Conservation (phyloP, 306 rosid species). For the Corylus heterophylla region DNA sequence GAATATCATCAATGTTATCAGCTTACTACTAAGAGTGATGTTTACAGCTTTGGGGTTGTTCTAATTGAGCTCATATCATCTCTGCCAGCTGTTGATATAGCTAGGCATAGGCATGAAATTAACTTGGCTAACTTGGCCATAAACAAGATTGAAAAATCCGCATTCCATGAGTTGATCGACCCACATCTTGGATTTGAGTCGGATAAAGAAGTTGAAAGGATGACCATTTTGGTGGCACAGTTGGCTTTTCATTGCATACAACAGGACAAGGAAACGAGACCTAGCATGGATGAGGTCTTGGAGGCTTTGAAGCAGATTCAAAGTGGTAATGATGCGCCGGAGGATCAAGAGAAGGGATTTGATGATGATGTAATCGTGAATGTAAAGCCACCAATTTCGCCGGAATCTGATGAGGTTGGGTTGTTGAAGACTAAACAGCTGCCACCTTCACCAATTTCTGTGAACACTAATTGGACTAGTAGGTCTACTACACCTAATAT, state of each 20-base stretch:
- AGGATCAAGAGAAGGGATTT: constrained; percentile 17
- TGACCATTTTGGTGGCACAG: constrained; percentile 52
- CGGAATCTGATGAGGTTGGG: constrained; percentile 39
- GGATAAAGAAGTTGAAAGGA: constrained; percentile 43
- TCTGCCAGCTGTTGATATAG: constrained; percentile 58
- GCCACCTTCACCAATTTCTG: constrained; percentile 42
- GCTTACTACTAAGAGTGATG: constrained; percentile 76
- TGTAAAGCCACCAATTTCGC: constrained; percentile 36
- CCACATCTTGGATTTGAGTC: constrained; percentile 54
- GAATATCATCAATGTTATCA: constrained; percentile 64
- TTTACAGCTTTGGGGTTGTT: constrained; percentile 73
- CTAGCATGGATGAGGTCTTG: constrained; percentile 65
- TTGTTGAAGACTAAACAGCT: constrained; percentile 25
- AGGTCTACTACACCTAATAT: constrained; percentile 34
- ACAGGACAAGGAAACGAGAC: constrained; percentile 64
- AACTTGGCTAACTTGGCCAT: constrained; percentile 54
- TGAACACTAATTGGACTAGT: constrained; percentile 46
- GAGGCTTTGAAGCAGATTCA: constrained; percentile 43
- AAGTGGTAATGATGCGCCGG: constrained; percentile 30
- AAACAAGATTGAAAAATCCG: constrained; percentile 44
- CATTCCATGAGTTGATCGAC: constrained; percentile 51
- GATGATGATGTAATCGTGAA: constrained; percentile 9
- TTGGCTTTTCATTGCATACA: constrained; percentile 72
- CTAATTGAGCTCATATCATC: constrained; percentile 71
- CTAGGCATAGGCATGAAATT: constrained; percentile 58